phyloP scores from a whole-genome alignment of 1,284 basidiomycete species.

The Phenoliferia sp. region DNA sequence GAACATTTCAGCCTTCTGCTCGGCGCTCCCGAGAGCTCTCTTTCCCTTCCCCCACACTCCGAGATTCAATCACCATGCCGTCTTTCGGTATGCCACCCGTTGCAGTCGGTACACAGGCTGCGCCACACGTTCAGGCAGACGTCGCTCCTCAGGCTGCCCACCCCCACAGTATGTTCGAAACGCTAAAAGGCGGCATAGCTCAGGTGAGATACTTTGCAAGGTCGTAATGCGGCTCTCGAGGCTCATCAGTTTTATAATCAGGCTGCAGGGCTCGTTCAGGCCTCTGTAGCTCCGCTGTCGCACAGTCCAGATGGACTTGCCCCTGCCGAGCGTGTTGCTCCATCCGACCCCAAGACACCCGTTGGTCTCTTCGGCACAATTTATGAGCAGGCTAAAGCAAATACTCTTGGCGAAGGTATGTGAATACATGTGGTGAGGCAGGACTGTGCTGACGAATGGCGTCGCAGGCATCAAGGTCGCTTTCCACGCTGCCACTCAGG shows the following conservation, averaged over 20 bases:
- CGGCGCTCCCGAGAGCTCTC: no score
- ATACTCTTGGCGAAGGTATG: conserved; percentile 9
- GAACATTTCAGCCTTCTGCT: no score
- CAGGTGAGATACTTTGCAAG: no score
- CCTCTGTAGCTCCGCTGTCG: neutral
- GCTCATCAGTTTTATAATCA: neutral
- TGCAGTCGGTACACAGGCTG: no score
- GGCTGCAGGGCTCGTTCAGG: neutral
- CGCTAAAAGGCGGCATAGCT: no score
- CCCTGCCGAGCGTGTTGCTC: neutral
- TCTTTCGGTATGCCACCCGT: no score
- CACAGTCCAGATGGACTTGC: neutral
- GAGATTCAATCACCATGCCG: no score
- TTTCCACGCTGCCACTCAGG: neutral
- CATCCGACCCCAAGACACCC: neutral
- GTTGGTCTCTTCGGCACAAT: conserved; percentile 1
- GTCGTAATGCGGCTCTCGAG: no score
- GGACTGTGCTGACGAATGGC: neutral
- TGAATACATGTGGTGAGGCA: neutral
- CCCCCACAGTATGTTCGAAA: no score
- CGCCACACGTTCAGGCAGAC: no score
- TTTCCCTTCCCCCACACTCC: no score
- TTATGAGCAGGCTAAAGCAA: conserved; percentile 8
- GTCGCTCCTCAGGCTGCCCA: no score
- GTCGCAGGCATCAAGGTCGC: conserved; percentile 7